phyloP scores from a whole-genome alignment of 2,329 filamentous ascomycete species.

The Talaromyces sp. region DNA sequence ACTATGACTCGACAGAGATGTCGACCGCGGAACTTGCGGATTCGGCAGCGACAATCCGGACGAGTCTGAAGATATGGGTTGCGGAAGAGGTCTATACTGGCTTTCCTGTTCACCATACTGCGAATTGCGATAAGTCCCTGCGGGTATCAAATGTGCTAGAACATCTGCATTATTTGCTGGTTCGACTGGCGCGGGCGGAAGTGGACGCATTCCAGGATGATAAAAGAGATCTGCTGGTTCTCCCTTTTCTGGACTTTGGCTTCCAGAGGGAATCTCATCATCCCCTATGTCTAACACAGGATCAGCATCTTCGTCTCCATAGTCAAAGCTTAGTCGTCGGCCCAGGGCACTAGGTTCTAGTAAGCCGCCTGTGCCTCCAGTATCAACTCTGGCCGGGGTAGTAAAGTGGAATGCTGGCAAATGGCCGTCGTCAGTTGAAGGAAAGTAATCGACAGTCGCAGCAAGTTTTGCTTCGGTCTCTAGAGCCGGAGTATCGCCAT shows the following conservation, averaged over 20 bases:
- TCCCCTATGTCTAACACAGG: slow-evolving; percentile 55
- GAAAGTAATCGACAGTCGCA: not conserved
- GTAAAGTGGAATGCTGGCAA: slow-evolving; percentile 52
- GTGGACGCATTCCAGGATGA: slow-evolving; percentile 71
- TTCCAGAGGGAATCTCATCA: slow-evolving; percentile 45
- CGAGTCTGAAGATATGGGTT: slow-evolving; percentile 48
- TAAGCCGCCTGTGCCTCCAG: slow-evolving; percentile 83
- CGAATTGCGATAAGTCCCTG: slow-evolving; percentile 58
- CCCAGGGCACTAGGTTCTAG: slow-evolving; percentile 64
- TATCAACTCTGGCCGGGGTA: slow-evolving; percentile 71
- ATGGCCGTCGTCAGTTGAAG: slow-evolving; percentile 45
- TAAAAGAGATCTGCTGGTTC: slow-evolving; percentile 91
- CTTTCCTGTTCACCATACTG: slow-evolving; percentile 28
- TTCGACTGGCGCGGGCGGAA: slow-evolving; percentile 63
- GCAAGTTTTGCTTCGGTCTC: slow-evolving; percentile 1
- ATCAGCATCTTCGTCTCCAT: slow-evolving; percentile 87
- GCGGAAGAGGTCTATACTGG: slow-evolving; percentile 36
- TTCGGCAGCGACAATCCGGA: slow-evolving; percentile 47
- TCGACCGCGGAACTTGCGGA: slow-evolving; percentile 63
- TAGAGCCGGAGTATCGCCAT: slow-evolving; percentile 50
- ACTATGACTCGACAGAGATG: slow-evolving; percentile 78
- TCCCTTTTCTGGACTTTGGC: slow-evolving; percentile 64
- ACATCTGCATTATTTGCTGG: slow-evolving; percentile 45
- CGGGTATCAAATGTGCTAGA: slow-evolving; percentile 48
- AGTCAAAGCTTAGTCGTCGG: slow-evolving; percentile 81